Percentiles rank a stretch among this genome's conserved stretches.
Evolutionary conservation across 495 filamentous ascomycete species (phyloP).

Genomic region (Tuber microsphaerosporum): DNA sequence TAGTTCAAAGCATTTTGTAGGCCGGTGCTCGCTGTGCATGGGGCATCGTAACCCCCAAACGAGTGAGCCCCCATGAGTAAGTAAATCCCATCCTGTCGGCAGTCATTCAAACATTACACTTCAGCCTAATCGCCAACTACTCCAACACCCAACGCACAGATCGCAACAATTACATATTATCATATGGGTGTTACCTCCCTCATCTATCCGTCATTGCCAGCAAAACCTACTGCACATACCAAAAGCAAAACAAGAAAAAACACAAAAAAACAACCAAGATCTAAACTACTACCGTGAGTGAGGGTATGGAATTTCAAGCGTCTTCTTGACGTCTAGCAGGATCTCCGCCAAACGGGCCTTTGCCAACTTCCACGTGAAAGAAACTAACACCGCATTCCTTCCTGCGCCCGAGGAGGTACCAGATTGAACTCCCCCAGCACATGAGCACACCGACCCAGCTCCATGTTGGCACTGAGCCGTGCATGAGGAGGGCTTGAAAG

Average conservation of each 20-base stretch:
- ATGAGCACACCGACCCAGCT: constrained; percentile 47
- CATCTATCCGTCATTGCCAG: neutral
- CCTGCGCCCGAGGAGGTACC: constrained; percentile 47
- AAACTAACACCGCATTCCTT: constrained; percentile 42
- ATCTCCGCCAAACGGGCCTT: constrained; percentile 11
- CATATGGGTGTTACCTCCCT: neutral
- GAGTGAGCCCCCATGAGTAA: neutral
- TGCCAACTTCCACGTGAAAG: constrained; percentile 23
- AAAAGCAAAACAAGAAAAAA: neutral
- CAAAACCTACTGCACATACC: neutral
- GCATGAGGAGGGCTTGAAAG: constrained; percentile 41
- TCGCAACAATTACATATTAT: neutral
- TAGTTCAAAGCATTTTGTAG: too few species aligned
- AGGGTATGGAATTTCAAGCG: neutral
- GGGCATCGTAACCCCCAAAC: neutral
- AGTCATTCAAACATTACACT: neutral
- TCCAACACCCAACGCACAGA: neutral
- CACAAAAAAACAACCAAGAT: neutral
- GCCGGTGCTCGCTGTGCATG: too few species aligned
- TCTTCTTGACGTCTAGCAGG: neutral
- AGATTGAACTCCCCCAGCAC: constrained; percentile 47
- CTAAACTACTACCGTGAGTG: neutral
- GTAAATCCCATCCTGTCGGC: neutral
- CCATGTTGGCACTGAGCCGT: constrained; percentile 41
- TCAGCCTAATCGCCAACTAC: neutral